These are phyloP conservation scores for Salix udensis DNA, from an alignment of 345 rosid genomes.

Conservation along the genomic window DNA sequence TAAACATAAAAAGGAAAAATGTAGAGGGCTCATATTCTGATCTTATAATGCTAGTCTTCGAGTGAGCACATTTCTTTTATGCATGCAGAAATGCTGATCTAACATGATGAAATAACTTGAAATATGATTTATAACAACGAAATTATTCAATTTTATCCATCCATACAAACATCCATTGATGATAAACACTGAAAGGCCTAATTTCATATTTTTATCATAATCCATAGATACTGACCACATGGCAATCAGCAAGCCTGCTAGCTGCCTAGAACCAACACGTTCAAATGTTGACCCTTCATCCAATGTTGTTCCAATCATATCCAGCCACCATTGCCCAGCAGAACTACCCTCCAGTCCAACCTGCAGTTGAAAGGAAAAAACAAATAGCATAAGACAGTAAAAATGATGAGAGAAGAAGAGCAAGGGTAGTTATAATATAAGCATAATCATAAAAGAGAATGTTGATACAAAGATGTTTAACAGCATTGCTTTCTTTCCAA, in stretches of 20 bases:
- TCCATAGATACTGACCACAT: conserved; percentile 23
- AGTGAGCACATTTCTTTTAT: not conserved
- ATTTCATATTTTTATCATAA: not conserved
- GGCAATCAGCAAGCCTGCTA: conserved; percentile 81
- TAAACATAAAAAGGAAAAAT: not conserved
- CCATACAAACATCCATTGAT: not conserved
- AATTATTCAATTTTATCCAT: not conserved
- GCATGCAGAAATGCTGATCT: not conserved
- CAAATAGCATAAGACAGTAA: conserved; percentile 1
- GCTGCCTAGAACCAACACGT: conserved; percentile 91
- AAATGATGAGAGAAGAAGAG: not conserved
- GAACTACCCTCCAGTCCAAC: conserved; percentile 99
- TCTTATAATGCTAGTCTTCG: not conserved
- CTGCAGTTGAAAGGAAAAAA: conserved; percentile 42
- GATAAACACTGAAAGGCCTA: not conserved
- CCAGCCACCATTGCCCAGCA: conserved; percentile 92
- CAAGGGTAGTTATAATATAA: not conserved
- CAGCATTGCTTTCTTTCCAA: not conserved
- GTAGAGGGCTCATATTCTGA: not conserved
- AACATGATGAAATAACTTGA: not conserved
- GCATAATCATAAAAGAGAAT: not conserved
- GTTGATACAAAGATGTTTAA: not conserved
- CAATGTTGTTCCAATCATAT: conserved; percentile 76
- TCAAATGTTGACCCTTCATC: conserved; percentile 78
- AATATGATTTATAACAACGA: not conserved